Base-by-base conservation (phyloP, 495 filamentous ascomycete genomes). In the Xylaria palmicola region DNA sequence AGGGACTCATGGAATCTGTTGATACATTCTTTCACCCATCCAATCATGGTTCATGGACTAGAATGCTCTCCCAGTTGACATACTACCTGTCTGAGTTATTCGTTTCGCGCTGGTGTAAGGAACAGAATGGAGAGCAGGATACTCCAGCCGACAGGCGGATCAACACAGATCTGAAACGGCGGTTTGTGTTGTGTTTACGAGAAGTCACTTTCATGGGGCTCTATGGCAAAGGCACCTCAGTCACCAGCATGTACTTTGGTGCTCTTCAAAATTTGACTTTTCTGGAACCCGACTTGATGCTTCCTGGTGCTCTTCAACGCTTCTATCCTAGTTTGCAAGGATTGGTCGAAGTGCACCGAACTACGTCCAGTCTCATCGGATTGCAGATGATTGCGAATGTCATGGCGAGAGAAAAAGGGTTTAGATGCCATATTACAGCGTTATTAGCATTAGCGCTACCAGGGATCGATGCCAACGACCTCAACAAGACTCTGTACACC, bases 1-100 rank as follows among this genome's bases (percentile, higher is more conserved):
- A 99, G 71, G 94, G 92, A 7, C 80, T 99, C 39, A 91, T 99
- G 63, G 88, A 98, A 69, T 95, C 91, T 13, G 89, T 98, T 45
- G 94, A 99, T 71, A 99, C 94, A 1, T 99, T 98, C 76, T 99
- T 97, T 79, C 94, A 99, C 64, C 94, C 94, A 17, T 98, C 95
- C 10, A 99, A 99, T 72, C 90, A 94, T 47, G 94, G 94, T 8
- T 76, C 70, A 39, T 99, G 94, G 94, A 97, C 93, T 0, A 91
- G 87, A 69, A 91, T 91, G 49, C 77, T 99, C 17, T 87, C 91
- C 0, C 93, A 97, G 68, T 79, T 99, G 48, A 89, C 95, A 26
- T 97, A 90, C 74, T 97, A 95, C 74, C 81, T 98, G 2, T 87
- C 91, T 6, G 94, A 99, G 71, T 93, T 96, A 68, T 99, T 99